Base-by-base conservation (phyloP, 1,139 yeast species). In the Sugiyamaella xylanicola region DNA sequence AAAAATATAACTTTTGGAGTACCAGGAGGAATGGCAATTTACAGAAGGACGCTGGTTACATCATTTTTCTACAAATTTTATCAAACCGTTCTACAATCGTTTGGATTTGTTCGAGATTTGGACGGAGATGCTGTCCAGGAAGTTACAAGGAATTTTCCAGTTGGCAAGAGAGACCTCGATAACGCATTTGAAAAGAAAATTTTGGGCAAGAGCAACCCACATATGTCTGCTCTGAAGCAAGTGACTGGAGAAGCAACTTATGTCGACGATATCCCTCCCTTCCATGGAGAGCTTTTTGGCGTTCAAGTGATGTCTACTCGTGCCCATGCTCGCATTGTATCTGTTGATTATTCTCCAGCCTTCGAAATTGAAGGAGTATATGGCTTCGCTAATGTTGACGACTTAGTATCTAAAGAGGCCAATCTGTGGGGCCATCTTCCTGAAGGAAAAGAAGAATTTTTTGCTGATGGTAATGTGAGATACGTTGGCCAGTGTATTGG, bases 1-100 rank as follows among this genome's bases (percentile, higher is more conserved):
- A 75, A 69, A 56, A 66, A 72, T 25, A 65, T 77, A 52, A 70
- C 76, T 0, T 76, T 63, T 61, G 68, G 69, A 20, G 80, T 77
- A 25, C 80, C 80, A 3, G 80, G 80, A 52, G 80, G 80, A 11
- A 76, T 76, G 79, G 77, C 80, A 0, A 65, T 74, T 2, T 77
- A 70, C 59, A 66, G 80, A 50, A 65, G 75, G 45, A 70, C 79
- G 5, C 65, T 77, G 52, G 72, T 77, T 13, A 58, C 76, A 47
- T 74, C 79, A 11, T 77, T 77, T 62, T 77, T 76, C 60, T 77
- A 72, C 68, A 74, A 73, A 60, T 77, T 77, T 57, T 71, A 66
- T 64, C 72, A 74, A 46, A 62, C 68, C 42, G 64, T 71, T 53
- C 52, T 62, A 37, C 53, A 63, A 21, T 52, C 44, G 19, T 16